These are phyloP conservation scores for Saposhnikovia divaricata DNA, from an alignment of 129 eudicot genomes.

Conservation along the genomic window DNA sequence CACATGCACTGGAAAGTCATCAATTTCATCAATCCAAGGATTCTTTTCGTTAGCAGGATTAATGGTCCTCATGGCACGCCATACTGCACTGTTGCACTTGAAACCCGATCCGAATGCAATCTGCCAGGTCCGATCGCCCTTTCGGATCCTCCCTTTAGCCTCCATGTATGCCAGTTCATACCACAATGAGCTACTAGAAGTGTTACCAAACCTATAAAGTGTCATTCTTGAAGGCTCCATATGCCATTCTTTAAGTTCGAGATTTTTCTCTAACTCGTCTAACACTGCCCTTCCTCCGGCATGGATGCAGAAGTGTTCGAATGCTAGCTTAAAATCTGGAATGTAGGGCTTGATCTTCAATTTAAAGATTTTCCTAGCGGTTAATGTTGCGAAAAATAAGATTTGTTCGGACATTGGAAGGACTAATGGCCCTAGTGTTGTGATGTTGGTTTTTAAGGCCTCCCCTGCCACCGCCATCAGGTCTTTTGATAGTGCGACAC, in stretches of 20 bases:
- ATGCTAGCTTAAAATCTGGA: conserved; percentile 69
- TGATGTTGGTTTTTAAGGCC: conserved; percentile 62
- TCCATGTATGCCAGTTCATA: conserved; percentile 27
- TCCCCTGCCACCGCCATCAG: conserved; percentile 72
- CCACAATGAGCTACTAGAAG: conserved; percentile 25
- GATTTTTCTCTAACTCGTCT: conserved; percentile 49
- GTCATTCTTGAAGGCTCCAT: conserved; percentile 71
- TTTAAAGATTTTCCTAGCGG: conserved; percentile 49
- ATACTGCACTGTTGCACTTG: conserved; percentile 44
- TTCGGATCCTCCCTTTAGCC: conserved; percentile 64
- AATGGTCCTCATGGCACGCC: conserved; percentile 49
- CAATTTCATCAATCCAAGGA: conserved; percentile 50
- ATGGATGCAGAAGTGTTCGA: conserved; percentile 74
- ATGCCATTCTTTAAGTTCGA: conserved; percentile 53
- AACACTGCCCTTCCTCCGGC: conserved; percentile 26
- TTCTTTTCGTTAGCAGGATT: conserved; percentile 42
- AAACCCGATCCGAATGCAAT: conserved; percentile 55
- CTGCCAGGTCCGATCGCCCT: conserved; percentile 55
- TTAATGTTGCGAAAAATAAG: conserved; percentile 47
- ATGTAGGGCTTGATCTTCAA: conserved; percentile 67
- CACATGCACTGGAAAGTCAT: conserved; percentile 54
- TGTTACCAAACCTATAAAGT: conserved; percentile 21
- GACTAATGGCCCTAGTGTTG: conserved; percentile 61
- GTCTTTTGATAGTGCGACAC: conserved; percentile 58
- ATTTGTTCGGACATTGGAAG: conserved; percentile 78